Base-by-base conservation (phyloP, 352 stramenopile genomes). In the Phytophthora sp. region DNA sequence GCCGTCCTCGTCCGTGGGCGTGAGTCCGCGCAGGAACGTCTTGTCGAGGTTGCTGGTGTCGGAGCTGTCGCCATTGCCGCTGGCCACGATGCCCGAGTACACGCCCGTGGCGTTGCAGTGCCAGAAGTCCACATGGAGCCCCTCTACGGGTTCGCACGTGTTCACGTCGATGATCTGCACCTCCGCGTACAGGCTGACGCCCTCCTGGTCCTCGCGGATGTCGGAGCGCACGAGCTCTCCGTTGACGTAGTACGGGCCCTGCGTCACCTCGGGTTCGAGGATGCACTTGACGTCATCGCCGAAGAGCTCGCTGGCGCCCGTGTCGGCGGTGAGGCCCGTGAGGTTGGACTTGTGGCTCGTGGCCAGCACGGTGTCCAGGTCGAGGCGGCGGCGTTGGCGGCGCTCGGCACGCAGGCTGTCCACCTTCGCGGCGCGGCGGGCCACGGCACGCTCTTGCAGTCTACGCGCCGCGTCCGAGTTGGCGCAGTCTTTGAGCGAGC, bases 311-410 rank as follows among this genome's bases (percentile, higher is more conserved):
- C 39, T 53, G 17, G 56, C 35, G 27, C 37, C 34, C 20, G 41
- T 53, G 18, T 42, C 27, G 20, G 42, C 20, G 6, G 35, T 52
- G 18, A 70, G 32, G 8, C 49, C 54, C 3, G 46, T 70, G 12
- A 61, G 48, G 43, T 56, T 62, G 39, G 62, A 54, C 35, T 53
- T 46, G 54, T 70, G 62, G 54, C 35, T 57, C 20, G 48, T 65
- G 23, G 53, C n/a, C 31, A 65, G 8, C 27, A 60, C 54, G 10
- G 46, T 70, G 28, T 59, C 48, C 4, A 60, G 32, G 15, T 65
- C 54, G 13, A 70, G 62, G 6, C 53, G 60, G 2, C 44, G 60
- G 9, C 27, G 32, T 15, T 50, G 60, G 18, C 42, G 50, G 13
- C 46, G 62, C 28, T 65, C 53, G 9, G 31, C 31, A 13, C 53